Evolutionary conservation across 306 rosid species (phyloP).

Genomic region (barrel medic (Medicago truncatula)): DNA sequence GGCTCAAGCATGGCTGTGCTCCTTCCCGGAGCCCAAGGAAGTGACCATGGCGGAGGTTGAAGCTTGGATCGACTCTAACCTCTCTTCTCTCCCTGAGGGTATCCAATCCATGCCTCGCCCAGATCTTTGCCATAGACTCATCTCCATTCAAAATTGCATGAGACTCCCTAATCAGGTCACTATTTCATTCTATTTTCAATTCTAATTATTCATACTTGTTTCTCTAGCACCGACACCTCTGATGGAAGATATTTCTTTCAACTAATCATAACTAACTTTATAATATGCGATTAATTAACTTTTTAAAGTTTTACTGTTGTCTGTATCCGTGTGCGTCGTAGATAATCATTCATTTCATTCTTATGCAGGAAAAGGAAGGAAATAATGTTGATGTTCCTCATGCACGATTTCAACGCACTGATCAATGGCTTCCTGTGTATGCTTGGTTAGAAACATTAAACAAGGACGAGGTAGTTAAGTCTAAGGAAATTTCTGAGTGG

Average conservation of each 20-base stretch:
- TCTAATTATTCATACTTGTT: not conserved
- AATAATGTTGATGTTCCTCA: conserved; percentile 68
- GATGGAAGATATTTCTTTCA: no score
- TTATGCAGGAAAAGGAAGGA: conserved; percentile 63
- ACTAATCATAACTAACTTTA: no score
- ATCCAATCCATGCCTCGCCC: conserved; percentile 88
- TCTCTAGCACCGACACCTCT: no score
- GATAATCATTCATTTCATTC: no score
- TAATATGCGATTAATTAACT: no score
- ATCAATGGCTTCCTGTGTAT: conserved; percentile 93
- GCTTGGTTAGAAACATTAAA: conserved; percentile 83
- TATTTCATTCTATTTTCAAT: not conserved
- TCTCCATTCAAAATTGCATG: conserved; percentile 83
- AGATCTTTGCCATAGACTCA: conserved; percentile 77
- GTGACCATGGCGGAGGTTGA: conserved; percentile 84
- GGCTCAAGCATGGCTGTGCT: conserved; percentile 95
- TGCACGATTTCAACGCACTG: conserved; percentile 88
- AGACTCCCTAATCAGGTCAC: conserved; percentile 55
- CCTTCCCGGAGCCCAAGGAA: conserved; percentile 81
- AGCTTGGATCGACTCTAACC: conserved; percentile 87
- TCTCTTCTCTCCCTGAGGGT: conserved; percentile 70
- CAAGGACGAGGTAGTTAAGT: conserved; percentile 83
- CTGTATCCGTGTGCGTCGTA: no score
- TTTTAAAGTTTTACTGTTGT: no score
- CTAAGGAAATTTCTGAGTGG: conserved; percentile 94